Evolutionary conservation across 345 rosid species (phyloP).

Genomic region (Microcos paniculata): DNA sequence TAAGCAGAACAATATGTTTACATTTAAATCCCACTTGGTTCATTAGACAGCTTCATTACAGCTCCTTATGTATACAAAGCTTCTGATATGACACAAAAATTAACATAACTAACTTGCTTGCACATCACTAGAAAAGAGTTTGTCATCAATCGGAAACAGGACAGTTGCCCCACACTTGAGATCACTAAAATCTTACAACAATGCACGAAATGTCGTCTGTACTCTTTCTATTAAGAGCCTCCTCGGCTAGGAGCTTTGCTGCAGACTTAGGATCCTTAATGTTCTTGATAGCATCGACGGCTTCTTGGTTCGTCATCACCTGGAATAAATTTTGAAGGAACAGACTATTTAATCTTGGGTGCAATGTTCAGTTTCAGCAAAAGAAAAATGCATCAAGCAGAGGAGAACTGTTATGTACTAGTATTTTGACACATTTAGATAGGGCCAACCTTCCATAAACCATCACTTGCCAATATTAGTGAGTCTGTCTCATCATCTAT

Average conservation of each 20-base stretch:
- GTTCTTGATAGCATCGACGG: conserved; percentile 59
- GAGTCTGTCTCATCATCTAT: conserved; percentile 63
- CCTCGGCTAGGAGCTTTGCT: conserved; percentile 83
- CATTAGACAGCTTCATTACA: background rate
- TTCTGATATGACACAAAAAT: conserved; percentile 10
- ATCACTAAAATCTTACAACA: conserved; percentile 66
- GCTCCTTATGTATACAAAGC: background rate
- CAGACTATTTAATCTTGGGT: background rate
- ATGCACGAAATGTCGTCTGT: conserved; percentile 86
- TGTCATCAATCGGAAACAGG: background rate
- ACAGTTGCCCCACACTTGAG: conserved; percentile 1
- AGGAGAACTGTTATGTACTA: background rate
- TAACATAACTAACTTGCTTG: background rate
- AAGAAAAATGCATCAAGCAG: background rate
- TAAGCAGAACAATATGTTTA: background rate
- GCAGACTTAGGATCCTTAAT: conserved; percentile 77
- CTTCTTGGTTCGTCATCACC: conserved; percentile 95
- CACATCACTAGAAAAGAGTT: conserved; percentile 1
- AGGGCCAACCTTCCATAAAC: conserved; percentile 79
- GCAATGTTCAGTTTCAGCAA: background rate
- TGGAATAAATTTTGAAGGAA: conserved; percentile 16
- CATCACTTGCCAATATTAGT: conserved; percentile 85
- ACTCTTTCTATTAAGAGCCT: conserved; percentile 71
- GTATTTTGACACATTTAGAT: background rate
- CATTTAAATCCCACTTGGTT: background rate